Evolutionary conservation across 2,329 filamentous ascomycete species (phyloP), one percentile per base, ranked within the genome.

Genomic region (Xylariaceae sp.): DNA sequence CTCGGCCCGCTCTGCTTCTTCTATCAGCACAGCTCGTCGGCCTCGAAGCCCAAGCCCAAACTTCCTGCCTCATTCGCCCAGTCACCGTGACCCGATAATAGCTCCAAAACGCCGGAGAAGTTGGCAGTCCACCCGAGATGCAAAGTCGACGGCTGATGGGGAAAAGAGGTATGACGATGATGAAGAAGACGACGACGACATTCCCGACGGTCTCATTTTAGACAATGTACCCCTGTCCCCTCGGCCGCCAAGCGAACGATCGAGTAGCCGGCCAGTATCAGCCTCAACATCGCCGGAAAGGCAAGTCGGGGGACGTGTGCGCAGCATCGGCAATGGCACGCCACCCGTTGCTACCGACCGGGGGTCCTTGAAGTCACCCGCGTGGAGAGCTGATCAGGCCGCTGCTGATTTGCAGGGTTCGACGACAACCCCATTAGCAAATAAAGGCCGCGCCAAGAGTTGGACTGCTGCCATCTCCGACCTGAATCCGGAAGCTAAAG

Each of bases 201-300:
- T 94, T 29, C 89, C 89, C 0, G 88, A 92, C 22, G 88, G 89
- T 50, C 80, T 88, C 21, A 79, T 91, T 49, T 80, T 94, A 44
- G 88, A 89, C 71, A 94, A 94, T 60, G 85, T 94, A 2, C 89
- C 89, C 5, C 83, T 94, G 43, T 92, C 88, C 0, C 89, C 89
- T n/a, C 77, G 84, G 1, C 83, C 83, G 1, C 74, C 74, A 1
- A 73, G 74, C 21, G 81, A 85, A 57, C 76, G 84, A 15, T 71
- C 78, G 0, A 74, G 73, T 6, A 85, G 80, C 65, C 73, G 75
- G 37, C 74, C 80, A 1, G 67, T 75, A 2, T 85, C 83, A 0
- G 71, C 78, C 5, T 74, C 78, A 0, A 74, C 77, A 2, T 83
- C 80, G 0, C 80, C 80, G 0, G 78, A 82, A 49, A 72, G 79